phyloP scores from a whole-genome alignment of 164 flowering plant genomes.

The Stephania cephalantha region DNA sequence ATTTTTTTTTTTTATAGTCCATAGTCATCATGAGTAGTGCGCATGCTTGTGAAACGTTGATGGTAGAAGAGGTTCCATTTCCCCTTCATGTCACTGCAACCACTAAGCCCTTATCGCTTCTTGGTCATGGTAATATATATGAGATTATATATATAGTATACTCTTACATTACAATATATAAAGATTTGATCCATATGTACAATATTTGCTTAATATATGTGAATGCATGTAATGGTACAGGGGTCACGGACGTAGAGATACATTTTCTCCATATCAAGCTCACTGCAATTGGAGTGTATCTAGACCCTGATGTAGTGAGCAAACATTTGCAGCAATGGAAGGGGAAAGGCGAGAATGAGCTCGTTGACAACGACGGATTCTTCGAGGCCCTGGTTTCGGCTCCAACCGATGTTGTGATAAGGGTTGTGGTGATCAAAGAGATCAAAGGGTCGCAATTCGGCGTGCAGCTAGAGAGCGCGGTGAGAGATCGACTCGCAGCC shows the following conservation, averaged over 20 bases:
- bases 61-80: constrained; percentile 72
- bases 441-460: constrained; percentile 92
- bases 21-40: too few relatives aligned
- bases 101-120: constrained; percentile 51
- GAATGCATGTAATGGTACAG: constrained; percentile 25
- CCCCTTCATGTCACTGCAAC: constrained; percentile 39
- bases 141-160: neutral
- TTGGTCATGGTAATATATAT: constrained; percentile 63
- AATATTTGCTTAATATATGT: too few relatives aligned
- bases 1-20: too few relatives aligned
- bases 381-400: constrained; percentile 77
- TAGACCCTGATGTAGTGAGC: constrained; percentile 51
- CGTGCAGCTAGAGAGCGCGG: constrained; percentile 74
- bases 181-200: too few relatives aligned
- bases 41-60: constrained; percentile 39
- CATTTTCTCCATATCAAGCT: constrained; percentile 91
- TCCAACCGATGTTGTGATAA: constrained; percentile 59
- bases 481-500: constrained; percentile 77
- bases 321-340: constrained; percentile 66
- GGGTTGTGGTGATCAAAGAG: constrained; percentile 90
- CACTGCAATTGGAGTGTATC: constrained; percentile 87
- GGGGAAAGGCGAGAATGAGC: constrained; percentile 50
- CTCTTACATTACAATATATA: neutral
- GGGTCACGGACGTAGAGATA: constrained; percentile 85
- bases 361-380: constrained; percentile 65